phyloP scores from a whole-genome alignment of 2,329 filamentous ascomycete genomes.

The Neurospora crassa region DNA sequence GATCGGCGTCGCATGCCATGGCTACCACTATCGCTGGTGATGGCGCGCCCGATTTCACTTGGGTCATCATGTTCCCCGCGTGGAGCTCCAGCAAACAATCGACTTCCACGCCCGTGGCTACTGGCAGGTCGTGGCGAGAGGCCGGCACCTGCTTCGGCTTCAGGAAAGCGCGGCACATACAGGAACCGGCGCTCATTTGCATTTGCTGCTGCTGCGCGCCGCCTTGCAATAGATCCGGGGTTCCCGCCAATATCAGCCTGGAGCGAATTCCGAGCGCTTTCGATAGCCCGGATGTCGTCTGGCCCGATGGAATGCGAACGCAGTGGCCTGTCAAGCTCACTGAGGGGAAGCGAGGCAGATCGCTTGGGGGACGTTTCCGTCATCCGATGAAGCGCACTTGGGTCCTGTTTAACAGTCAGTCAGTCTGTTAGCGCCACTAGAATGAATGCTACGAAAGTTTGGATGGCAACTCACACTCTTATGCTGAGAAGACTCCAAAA shows the following conservation, averaged over 20 bases:
- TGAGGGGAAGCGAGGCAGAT: slow-evolving; percentile 49
- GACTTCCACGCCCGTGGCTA: slow-evolving; percentile 41
- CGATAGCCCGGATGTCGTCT: slow-evolving; percentile 43
- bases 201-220: slow-evolving; percentile 31
- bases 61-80: slow-evolving; percentile 30
- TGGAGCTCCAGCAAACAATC: slow-evolving; percentile 21
- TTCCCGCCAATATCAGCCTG: slow-evolving; percentile 28
- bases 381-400: slow-evolving; percentile 25
- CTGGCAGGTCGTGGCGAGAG: slow-evolving; percentile 54
- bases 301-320: slow-evolving; percentile 52
- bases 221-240: slow-evolving; percentile 18
- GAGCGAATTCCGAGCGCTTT: slow-evolving; percentile 44
- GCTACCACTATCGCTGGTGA: slow-evolving; percentile 41
- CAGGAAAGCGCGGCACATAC: slow-evolving; percentile 24
- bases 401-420: slow-evolving; percentile 24
- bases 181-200: slow-evolving; percentile 27
- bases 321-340: slow-evolving; percentile 50
- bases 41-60: slow-evolving; percentile 51
- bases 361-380: slow-evolving; percentile 38
- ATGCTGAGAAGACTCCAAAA: slow-evolving; percentile 28
- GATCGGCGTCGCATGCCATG: slow-evolving; percentile 40
- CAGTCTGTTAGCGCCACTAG: slow-evolving; percentile 2
- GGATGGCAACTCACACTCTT: slow-evolving; percentile 36
- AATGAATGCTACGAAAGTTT: neutral
- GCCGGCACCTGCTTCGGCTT: slow-evolving; percentile 36